phyloP scores from a whole-genome alignment of 1,284 basidiomycete genomes.

The Earliella scabrosa region DNA sequence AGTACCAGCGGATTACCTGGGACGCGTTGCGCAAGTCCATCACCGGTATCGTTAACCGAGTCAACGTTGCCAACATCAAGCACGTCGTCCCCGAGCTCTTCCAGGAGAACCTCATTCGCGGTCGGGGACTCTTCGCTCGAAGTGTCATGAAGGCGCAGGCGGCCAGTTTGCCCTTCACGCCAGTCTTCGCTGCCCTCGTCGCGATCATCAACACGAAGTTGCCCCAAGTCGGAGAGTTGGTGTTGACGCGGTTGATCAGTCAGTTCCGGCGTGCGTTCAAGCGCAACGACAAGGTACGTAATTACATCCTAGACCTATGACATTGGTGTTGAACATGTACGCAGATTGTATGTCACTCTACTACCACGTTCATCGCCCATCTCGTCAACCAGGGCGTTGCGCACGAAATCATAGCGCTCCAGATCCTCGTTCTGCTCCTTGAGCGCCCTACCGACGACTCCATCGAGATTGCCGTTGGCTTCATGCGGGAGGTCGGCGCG shows the following conservation, averaged over 20 bases:
- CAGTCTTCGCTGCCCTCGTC: constrained; percentile 94
- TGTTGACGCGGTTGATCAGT: constrained; percentile 88
- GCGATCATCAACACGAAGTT: constrained; percentile 98
- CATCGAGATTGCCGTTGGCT: constrained; percentile 97
- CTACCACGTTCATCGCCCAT: constrained; percentile 95
- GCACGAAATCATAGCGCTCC: constrained; percentile 92
- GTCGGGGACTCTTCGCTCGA: constrained; percentile 87
- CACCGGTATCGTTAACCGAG: constrained; percentile 99
- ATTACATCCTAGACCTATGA: too few relatives aligned
- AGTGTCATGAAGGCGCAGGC: constrained; percentile 99
- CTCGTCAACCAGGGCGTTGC: constrained; percentile 96
- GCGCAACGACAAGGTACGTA: constrained; percentile 88
- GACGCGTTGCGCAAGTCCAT: constrained; percentile 98
- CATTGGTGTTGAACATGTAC: not conserved
- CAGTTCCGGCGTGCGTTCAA: constrained; percentile 97
- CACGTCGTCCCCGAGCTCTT: constrained; percentile 94
- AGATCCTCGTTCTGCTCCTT: constrained; percentile 93
- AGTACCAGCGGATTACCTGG: constrained; percentile 97
- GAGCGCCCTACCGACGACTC: constrained; percentile 97
- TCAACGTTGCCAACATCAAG: constrained; percentile 97
- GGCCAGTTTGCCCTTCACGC: constrained; percentile 96
- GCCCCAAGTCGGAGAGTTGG: constrained; percentile 93
- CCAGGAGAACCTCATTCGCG: constrained; percentile 89
- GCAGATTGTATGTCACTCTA: constrained; percentile 90
- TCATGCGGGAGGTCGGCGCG: constrained; percentile 96